Evolutionary conservation across 2,329 filamentous ascomycete genomes (phyloP).

Genomic region (Colletotrichum limetticola): DNA sequence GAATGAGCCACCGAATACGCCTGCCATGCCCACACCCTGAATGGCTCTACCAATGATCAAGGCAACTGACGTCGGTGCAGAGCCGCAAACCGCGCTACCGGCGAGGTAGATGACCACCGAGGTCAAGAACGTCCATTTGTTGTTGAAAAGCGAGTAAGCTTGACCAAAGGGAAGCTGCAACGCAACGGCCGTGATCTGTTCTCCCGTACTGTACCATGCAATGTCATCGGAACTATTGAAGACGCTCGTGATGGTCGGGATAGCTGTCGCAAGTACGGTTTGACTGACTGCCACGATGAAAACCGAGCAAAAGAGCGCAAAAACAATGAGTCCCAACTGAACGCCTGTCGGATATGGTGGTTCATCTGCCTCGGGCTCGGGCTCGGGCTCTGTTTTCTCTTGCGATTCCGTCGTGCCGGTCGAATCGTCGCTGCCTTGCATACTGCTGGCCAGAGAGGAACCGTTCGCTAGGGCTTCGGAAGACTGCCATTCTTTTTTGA

Average conservation of each 20-base stretch:
- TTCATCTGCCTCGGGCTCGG: neutral
- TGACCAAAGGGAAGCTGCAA: conserved; percentile 41
- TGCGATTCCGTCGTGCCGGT: neutral
- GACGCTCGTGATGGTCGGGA: conserved; percentile 45
- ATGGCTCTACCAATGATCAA: conserved; percentile 51
- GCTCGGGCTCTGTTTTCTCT: neutral
- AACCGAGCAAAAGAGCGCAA: conserved; percentile 1
- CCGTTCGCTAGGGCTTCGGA: neutral
- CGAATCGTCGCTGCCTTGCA: neutral
- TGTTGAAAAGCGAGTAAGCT: conserved; percentile 42
- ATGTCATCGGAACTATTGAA: conserved; percentile 53
- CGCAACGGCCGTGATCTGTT: conserved; percentile 39
- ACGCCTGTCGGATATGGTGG: conserved; percentile 1
- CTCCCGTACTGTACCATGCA: conserved; percentile 46
- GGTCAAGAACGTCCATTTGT: conserved; percentile 41
- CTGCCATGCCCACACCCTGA: conserved; percentile 47
- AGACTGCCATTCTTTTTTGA: neutral
- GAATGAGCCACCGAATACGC: conserved; percentile 46
- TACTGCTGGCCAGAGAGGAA: neutral
- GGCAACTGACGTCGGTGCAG: conserved; percentile 42
- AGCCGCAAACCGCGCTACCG: conserved; percentile 39
- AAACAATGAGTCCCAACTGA: neutral
- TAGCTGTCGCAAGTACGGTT: conserved; percentile 50
- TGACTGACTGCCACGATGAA: conserved; percentile 4
- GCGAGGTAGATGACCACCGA: conserved; percentile 39